These are phyloP conservation scores for Paramecium caudatum DNA, from an alignment of 73 alveolate species.

Conservation along the genomic window DNA sequence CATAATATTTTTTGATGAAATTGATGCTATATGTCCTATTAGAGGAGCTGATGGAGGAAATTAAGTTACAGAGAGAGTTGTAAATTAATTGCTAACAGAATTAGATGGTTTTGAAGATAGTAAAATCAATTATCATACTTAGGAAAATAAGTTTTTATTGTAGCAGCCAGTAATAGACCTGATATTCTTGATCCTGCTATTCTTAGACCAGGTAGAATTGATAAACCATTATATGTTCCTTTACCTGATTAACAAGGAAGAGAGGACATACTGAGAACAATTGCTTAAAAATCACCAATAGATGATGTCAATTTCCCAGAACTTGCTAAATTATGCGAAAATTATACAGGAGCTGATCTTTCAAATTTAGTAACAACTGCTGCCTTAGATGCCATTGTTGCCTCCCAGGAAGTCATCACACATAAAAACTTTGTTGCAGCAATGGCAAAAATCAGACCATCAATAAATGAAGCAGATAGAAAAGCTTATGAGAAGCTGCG, in stretches of 20 bases:
- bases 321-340: slow-evolving; percentile 92
- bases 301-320: slow-evolving; percentile 84
- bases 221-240: slow-evolving; percentile 94
- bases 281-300: slow-evolving; percentile 87
- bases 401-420: slow-evolving; percentile 79
- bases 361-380: slow-evolving; percentile 98
- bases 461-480: slow-evolving; percentile 90
- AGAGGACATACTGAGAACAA: slow-evolving; percentile 91
- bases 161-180: slow-evolving; percentile 99
- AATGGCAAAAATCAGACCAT: slow-evolving; percentile 90
- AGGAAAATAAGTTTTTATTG: slow-evolving; percentile 94
- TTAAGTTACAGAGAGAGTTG: slow-evolving; percentile 96
- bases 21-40: slow-evolving; percentile 99
- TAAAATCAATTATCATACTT: neutral
- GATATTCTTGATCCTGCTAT: slow-evolving; percentile 99
- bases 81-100: slow-evolving; percentile 99
- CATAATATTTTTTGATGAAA: slow-evolving; percentile 99
- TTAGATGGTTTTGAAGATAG: slow-evolving; percentile 99
- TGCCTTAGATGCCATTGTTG: slow-evolving; percentile 90
- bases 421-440: slow-evolving; percentile 90
- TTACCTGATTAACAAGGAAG: slow-evolving; percentile 98
- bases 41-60: slow-evolving; percentile 91
- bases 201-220: slow-evolving; percentile 99
- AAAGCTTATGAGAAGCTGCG: slow-evolving; percentile 84
- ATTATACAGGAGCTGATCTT: slow-evolving; percentile 99